Conservation (phyloP, 352 stramenopile genomes). For the Globisporangium abappressorium region DNA sequence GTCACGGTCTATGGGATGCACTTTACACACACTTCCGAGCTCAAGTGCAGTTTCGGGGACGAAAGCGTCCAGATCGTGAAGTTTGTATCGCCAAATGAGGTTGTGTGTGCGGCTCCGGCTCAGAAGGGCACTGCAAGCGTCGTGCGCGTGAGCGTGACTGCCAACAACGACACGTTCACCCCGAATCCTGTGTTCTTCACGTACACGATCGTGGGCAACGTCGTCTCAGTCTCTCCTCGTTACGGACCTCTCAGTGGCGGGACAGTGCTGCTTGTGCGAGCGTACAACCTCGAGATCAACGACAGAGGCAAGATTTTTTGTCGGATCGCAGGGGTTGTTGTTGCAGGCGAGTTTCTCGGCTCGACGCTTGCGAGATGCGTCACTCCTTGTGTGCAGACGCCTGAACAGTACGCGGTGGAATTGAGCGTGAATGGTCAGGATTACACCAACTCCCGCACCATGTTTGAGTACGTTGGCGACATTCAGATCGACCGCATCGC, state of each 20-base stretch:
- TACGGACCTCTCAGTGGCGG: constrained; percentile 50
- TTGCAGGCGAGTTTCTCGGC: constrained; percentile 29
- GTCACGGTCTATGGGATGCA: constrained; percentile 85
- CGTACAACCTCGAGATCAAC: constrained; percentile 58
- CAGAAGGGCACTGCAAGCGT: constrained; percentile 37
- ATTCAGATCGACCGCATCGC: constrained; percentile 43
- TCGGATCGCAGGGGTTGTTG: constrained; percentile 32
- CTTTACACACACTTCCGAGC: constrained; percentile 51
- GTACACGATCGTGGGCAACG: constrained; percentile 49
- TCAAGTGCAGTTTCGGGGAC: constrained; percentile 83
- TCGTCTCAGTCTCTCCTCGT: constrained; percentile 55
- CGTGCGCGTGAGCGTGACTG: constrained; percentile 58
- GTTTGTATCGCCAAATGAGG: constrained; percentile 65
- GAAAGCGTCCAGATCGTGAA: constrained; percentile 42
- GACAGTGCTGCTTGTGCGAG: constrained; percentile 51
- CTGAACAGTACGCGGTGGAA: constrained; percentile 39
- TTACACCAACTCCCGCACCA: constrained; percentile 35
- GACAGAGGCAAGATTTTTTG: constrained; percentile 33
- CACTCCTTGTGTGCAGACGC: constrained; percentile 27
- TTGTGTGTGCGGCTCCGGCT: constrained; percentile 62
- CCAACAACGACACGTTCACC: constrained; percentile 62
- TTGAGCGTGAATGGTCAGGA: constrained; percentile 59
- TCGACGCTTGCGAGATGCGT: constrained; percentile 45
- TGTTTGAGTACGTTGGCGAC: constrained; percentile 46
- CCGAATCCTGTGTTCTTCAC: constrained; percentile 78